Conservation (phyloP, 208 protist species). For the Crithidia thermophila region DNA sequence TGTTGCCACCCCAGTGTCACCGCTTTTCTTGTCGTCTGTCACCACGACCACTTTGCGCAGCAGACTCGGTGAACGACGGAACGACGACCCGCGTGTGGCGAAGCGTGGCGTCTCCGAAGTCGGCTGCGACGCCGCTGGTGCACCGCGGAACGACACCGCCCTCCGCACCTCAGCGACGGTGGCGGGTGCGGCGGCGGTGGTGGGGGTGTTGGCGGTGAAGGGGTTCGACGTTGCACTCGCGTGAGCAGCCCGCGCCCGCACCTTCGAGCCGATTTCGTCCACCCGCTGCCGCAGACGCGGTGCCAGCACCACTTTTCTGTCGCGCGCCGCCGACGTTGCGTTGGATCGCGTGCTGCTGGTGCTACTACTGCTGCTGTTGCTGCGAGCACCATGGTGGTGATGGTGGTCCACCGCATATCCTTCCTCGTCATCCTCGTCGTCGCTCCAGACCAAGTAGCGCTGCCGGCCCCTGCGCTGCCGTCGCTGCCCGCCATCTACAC, state of each 20-base stretch:
- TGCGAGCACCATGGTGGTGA: neutral
- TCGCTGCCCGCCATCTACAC: neutral
- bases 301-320: conserved; percentile 11
- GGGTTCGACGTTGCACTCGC: too few species aligned
- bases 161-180: neutral
- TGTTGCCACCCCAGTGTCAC: too few species aligned
- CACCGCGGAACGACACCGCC: too few species aligned
- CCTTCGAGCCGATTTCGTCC: conserved; percentile 17
- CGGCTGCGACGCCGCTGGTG: too few species aligned
- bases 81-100: neutral
- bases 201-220: neutral
- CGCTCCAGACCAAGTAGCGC: conserved; percentile 26
- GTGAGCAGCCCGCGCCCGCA: conserved; percentile 6
- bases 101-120: neutral
- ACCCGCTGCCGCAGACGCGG: conserved; percentile 31
- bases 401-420: too few species aligned
- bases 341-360: neutral
- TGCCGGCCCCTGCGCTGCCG: neutral
- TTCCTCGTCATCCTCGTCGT: too few species aligned
- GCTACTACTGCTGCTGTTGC: neutral
- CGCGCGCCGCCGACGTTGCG: neutral
- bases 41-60: conserved; percentile 2
- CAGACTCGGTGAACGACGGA: neutral
- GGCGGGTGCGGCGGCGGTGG: neutral
- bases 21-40: neutral